Evolutionary conservation across 495 filamentous ascomycete genomes (phyloP).

Genomic region (Penicillium angulare): DNA sequence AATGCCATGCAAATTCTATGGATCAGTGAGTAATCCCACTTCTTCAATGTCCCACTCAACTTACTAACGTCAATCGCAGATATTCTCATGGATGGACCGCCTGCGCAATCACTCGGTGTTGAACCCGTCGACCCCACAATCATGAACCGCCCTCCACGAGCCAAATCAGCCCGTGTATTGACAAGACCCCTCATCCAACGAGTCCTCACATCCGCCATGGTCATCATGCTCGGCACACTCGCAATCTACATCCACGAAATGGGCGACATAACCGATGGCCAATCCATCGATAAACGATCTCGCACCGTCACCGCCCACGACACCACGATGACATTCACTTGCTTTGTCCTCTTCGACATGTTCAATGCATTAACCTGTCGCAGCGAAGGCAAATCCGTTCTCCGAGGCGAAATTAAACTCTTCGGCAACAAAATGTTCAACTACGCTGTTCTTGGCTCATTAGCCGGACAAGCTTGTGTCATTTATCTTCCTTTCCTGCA

Average conservation of each 20-base stretch:
- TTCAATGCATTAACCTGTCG: slow-evolving; percentile 95
- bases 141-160: slow-evolving; percentile 87
- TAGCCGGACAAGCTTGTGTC: slow-evolving; percentile 83
- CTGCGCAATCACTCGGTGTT: slow-evolving; percentile 94
- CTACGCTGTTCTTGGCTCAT: slow-evolving; percentile 79
- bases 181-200: slow-evolving; percentile 77
- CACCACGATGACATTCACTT: slow-evolving; percentile 99
- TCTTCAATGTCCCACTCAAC: not conserved
- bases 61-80: slow-evolving; percentile 53
- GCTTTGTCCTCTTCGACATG: slow-evolving; percentile 98
- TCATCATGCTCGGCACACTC: slow-evolving; percentile 92
- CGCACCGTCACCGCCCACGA: slow-evolving; percentile 82
- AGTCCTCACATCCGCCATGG: slow-evolving; percentile 79
- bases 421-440: slow-evolving; percentile 93
- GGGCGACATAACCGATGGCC: slow-evolving; percentile 53
- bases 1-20: slow-evolving; percentile 99
- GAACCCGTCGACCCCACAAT: slow-evolving; percentile 93
- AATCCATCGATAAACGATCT: slow-evolving; percentile 38
- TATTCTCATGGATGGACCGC: slow-evolving; percentile 98
- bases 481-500: slow-evolving; percentile 94
- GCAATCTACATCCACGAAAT: slow-evolving; percentile 89
- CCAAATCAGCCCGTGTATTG: slow-evolving; percentile 79
- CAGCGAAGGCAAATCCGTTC: slow-evolving; percentile 83
- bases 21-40: slow-evolving; percentile 75
- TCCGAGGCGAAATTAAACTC: slow-evolving; percentile 78